These are phyloP conservation scores for Chlamydomonas incerta DNA, from an alignment of 139 green algal genomes.

Conservation along the genomic window DNA sequence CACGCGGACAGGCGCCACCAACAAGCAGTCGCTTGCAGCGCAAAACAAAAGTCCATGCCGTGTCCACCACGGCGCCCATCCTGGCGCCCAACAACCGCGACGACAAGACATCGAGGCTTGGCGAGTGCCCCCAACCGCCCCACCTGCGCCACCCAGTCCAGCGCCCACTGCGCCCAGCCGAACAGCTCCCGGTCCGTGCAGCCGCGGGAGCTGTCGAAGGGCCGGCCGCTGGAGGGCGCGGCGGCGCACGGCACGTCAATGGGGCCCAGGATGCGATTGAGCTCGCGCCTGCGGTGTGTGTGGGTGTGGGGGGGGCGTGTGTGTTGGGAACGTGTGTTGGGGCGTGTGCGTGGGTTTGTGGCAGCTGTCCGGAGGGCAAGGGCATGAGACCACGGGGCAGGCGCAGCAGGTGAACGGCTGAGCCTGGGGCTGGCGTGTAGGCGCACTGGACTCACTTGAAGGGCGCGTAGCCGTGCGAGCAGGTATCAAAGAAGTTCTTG, in stretches of 20 bases:
- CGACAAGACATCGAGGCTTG: no score
- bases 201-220: not conserved
- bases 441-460: not conserved
- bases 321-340: not conserved
- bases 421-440: not conserved
- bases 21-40: no score
- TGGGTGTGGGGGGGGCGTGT: no score
- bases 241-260: slow-evolving; percentile 37
- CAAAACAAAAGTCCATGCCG: no score
- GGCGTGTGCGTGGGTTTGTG: no score
- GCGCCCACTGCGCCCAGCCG: slow-evolving; percentile 18
- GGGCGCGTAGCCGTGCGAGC: not conserved
- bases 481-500: slow-evolving; percentile 13
- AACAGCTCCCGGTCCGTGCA: slow-evolving; percentile 25
- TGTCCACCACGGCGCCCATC: no score
- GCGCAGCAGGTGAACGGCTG: no score
- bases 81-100: no score
- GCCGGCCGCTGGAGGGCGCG: not conserved
- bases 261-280: slow-evolving; percentile 22
- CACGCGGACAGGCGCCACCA: no score
- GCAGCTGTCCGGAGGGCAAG: no score
- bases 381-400: no score
- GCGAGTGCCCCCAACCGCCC: not conserved
- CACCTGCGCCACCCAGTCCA: slow-evolving; percentile 3
- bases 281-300: not conserved